A percentile compares a stretch with the other conserved stretches of the same genome.
Evolutionary conservation across 2,329 filamentous ascomycete genomes (phyloP).

Genomic region (Fusarium robinianum): DNA sequence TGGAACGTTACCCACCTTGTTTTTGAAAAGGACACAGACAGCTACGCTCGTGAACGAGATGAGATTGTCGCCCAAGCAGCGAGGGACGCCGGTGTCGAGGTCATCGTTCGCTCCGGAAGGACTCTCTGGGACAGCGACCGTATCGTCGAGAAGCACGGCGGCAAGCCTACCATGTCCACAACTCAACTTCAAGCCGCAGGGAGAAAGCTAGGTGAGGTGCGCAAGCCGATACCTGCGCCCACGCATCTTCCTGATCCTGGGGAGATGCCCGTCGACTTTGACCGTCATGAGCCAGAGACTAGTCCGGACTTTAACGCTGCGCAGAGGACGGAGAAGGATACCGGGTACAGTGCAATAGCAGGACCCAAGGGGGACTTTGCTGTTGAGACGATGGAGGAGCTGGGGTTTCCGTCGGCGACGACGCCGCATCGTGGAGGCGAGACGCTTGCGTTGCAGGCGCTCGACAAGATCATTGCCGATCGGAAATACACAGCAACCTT

Average conservation of each 20-base stretch:
- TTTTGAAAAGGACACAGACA: slow-evolving; percentile 79
- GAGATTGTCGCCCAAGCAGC: slow-evolving; percentile 62
- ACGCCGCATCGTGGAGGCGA: slow-evolving; percentile 75
- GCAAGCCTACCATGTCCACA: slow-evolving; percentile 77
- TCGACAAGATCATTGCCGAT: slow-evolving; percentile 64
- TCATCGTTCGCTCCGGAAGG: slow-evolving; percentile 66
- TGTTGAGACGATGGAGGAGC: slow-evolving; percentile 71
- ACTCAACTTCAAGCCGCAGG: slow-evolving; percentile 67
- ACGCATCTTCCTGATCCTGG: slow-evolving; percentile 66
- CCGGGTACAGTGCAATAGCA: slow-evolving; percentile 62
- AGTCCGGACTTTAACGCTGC: slow-evolving; percentile 64
- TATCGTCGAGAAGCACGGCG: slow-evolving; percentile 65
- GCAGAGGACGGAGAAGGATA: slow-evolving; percentile 58
- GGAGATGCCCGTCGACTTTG: slow-evolving; percentile 61
- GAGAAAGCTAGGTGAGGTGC: slow-evolving; percentile 64
- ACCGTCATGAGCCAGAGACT: slow-evolving; percentile 56
- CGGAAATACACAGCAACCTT: slow-evolving; percentile 73
- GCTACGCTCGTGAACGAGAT: slow-evolving; percentile 70
- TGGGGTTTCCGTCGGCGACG: slow-evolving; percentile 68
- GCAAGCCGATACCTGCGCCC: slow-evolving; percentile 64
- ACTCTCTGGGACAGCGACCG: slow-evolving; percentile 77
- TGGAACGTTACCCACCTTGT: slow-evolving; percentile 78
- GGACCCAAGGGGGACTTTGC: slow-evolving; percentile 72
- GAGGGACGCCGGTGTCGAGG: slow-evolving; percentile 66
- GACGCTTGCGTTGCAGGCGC: slow-evolving; percentile 60